Conservation (phyloP, 2,329 filamentous ascomycete genomes). For the Paraconiothyrium sp. region DNA sequence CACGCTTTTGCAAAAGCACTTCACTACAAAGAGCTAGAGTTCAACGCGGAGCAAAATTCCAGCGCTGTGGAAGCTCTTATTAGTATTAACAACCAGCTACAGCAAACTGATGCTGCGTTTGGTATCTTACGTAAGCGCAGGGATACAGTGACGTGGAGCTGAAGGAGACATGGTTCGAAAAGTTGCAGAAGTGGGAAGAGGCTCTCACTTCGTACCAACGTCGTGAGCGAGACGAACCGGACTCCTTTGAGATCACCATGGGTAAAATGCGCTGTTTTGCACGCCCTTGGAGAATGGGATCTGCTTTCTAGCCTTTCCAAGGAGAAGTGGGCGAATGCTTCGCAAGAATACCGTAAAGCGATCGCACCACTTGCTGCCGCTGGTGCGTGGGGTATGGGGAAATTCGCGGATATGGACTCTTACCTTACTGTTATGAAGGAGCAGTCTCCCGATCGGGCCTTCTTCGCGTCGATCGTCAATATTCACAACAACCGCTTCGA, state of each 20-base stretch:
- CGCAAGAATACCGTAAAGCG: constrained; percentile 83
- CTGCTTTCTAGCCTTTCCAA: constrained; percentile 86
- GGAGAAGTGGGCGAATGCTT: constrained; percentile 92
- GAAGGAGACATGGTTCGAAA: constrained; percentile 99
- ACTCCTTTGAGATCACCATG: constrained; percentile 95
- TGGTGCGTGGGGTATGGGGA: constrained; percentile 93
- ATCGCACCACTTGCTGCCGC: constrained; percentile 95
- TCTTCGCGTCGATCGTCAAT: constrained; percentile 95
- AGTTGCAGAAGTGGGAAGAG: constrained; percentile 97
- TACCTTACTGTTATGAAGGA: constrained; percentile 96
- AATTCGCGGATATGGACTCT: constrained; percentile 98
- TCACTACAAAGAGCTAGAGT: constrained; percentile 99
- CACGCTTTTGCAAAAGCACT: constrained; percentile 98
- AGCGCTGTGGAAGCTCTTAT: constrained; percentile 96
- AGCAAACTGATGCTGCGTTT: constrained; percentile 98
- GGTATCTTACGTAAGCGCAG: constrained; percentile 97
- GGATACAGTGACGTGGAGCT: constrained; percentile 95
- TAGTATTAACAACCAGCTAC: constrained; percentile 98
- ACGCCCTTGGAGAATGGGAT: constrained; percentile 98
- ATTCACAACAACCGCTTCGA: constrained; percentile 96
- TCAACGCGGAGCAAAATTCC: constrained; percentile 95
- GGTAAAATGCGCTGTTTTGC: constrained; percentile 98
- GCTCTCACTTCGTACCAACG: constrained; percentile 91
- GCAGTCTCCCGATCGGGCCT: constrained; percentile 90
- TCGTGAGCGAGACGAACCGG: constrained; percentile 75